A percentile compares a stretch with the other conserved stretches of the same genome.
phyloP scores from a whole-genome alignment of 1,139 yeast genomes.

The Diutina catenulata region DNA sequence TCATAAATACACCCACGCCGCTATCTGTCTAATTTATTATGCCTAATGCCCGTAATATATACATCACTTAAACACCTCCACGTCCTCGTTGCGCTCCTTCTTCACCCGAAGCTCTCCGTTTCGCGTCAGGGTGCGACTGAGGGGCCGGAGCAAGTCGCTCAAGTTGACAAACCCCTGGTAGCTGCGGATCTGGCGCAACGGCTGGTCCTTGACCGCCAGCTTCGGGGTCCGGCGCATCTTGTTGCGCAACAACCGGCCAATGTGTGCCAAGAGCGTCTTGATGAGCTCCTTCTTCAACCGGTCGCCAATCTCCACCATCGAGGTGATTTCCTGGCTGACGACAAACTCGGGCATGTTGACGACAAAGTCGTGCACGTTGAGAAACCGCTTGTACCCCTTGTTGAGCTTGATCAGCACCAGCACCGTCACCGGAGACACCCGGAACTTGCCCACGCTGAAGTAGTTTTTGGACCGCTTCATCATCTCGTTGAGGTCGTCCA shows the following conservation, averaged over 20 bases:
- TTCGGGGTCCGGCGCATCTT: constrained; percentile 24
- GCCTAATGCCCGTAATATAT: too few relatives aligned
- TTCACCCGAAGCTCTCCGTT: too few relatives aligned
- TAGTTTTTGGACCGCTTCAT: constrained; percentile 45
- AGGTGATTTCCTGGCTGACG: constrained; percentile 38
- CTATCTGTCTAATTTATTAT: too few relatives aligned
- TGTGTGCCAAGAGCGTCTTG: constrained; percentile 42
- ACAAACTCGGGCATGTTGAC: constrained; percentile 41
- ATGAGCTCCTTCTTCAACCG: constrained; percentile 39
- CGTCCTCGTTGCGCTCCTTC: too few relatives aligned
- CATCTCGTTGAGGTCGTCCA: constrained; percentile 35
- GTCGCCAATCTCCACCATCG: constrained; percentile 42
- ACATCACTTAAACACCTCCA: too few relatives aligned
- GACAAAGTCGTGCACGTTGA: constrained; percentile 50
- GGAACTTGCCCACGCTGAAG: constrained; percentile 40
- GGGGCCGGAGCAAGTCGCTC: too few relatives aligned
- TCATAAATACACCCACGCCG: too few relatives aligned
- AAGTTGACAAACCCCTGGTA: background rate
- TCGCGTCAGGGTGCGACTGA: too few relatives aligned
- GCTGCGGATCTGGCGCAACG: background rate
- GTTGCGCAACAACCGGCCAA: constrained; percentile 46
- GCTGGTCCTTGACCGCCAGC: background rate
- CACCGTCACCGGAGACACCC: constrained; percentile 33
- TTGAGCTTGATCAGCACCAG: constrained; percentile 48
- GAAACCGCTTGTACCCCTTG: constrained; percentile 40